Evolutionary conservation across 2,329 filamentous ascomycete genomes (phyloP).

Genomic region (Tolypocladium capitatum): DNA sequence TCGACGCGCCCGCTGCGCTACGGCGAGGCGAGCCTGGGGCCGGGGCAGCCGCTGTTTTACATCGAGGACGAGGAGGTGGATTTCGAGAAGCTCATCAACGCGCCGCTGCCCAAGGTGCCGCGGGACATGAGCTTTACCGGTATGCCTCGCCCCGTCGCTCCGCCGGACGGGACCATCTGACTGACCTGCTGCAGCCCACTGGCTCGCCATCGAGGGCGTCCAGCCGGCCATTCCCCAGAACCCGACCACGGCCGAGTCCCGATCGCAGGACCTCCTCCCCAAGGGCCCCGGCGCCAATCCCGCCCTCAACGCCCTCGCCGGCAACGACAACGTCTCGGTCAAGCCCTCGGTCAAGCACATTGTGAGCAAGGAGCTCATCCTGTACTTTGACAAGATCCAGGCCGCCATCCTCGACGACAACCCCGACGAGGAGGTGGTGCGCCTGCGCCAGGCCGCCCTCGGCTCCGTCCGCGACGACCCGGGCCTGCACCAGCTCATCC

Average conservation of each 20-base stretch:
- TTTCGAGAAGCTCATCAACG: conserved; percentile 98
- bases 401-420: conserved; percentile 77
- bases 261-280: conserved; percentile 72
- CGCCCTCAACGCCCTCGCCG: conserved; percentile 66
- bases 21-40: conserved; percentile 85
- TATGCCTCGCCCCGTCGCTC: conserved; percentile 26
- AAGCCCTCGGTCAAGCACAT: conserved; percentile 93
- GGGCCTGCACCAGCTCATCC: conserved; percentile 85
- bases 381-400: conserved; percentile 95
- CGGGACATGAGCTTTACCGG: conserved; percentile 85
- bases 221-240: conserved; percentile 96
- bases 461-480: conserved; percentile 80
- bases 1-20: conserved; percentile 79
- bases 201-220: conserved; percentile 94
- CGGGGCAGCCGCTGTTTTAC: conserved; percentile 90
- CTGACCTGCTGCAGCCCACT: conserved; percentile 53
- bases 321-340: conserved; percentile 70
- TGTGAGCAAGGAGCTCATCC: conserved; percentile 84
- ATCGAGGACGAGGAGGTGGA: conserved; percentile 98
- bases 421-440: conserved; percentile 60
- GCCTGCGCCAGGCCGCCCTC: conserved; percentile 70
- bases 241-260: conserved; percentile 71
- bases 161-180: not conserved
- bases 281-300: conserved; percentile 85
- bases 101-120: conserved; percentile 85